phyloP scores from a whole-genome alignment of 202 grass and related monocot genomes.

The Carex arenaria region DNA sequence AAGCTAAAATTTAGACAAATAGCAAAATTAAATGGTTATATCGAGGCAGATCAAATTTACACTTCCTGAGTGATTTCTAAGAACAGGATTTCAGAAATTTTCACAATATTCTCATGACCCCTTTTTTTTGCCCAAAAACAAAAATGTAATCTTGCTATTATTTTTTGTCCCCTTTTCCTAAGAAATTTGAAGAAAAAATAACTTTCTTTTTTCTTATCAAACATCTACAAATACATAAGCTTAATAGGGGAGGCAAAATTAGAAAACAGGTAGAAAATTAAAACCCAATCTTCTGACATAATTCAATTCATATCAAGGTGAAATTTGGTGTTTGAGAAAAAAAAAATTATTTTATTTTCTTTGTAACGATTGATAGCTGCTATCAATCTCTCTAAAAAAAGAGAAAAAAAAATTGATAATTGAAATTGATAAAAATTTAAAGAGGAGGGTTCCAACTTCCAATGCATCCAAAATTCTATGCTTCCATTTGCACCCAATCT shows the following conservation, averaged over 20 bases:
- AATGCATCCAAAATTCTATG: no score
- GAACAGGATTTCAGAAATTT: background rate
- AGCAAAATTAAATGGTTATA: background rate
- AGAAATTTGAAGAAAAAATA: background rate
- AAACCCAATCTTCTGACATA: background rate
- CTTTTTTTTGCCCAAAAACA: background rate
- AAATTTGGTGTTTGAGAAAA: background rate
- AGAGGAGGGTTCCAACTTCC: no score
- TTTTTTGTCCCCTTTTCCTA: background rate
- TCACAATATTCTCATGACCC: background rate
- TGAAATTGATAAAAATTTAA: background rate
- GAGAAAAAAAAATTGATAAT: no score
- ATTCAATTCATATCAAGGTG: background rate
- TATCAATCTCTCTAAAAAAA: no score
- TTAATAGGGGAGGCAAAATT: background rate
- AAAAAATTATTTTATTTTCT: no score
- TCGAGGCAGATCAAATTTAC: background rate
- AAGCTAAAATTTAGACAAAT: background rate
- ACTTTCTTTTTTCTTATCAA: background rate
- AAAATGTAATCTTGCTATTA: background rate
- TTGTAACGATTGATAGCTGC: no score
- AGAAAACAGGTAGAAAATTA: background rate
- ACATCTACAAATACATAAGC: background rate
- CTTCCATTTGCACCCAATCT: no score
- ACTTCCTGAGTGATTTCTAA: background rate